Base-by-base conservation (phyloP, 176 grass and related monocot genomes). In the Otatea glauca region DNA sequence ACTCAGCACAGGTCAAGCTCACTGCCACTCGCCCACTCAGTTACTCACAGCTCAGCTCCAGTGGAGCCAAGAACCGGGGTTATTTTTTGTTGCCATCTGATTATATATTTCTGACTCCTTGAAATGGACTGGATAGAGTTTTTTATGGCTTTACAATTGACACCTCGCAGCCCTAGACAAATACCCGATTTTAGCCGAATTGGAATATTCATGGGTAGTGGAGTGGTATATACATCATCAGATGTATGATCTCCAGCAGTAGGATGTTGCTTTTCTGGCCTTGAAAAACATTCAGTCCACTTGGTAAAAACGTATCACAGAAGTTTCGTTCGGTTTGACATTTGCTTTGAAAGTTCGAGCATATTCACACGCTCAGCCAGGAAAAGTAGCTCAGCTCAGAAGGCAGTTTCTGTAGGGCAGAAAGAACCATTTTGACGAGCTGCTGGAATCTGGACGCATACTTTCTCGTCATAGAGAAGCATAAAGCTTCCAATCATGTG, bases 41-140 rank as follows among this genome's bases (percentile, higher is more conserved):
- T 78, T 81, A 13, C 63, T 27, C 76, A 88, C 76, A 88, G 88
- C 88, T 79, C 84, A 87, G 59, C 15, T 82, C 72, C 65, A 73
- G 56, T 72, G 65, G 10, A 77, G 14, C 45, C 74, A 18, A 53
- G 2, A 44, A 11, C 32, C 24, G 25, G 29, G 72, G 44, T 49
- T 35, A 0, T 7, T 29, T 60, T 27, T 48, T 24, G 69, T 66
- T 45, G 42, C 50, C 81, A 79, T 16, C 16, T 2, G 24, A 55
- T 1, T 7, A 38, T 29, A 45, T 2, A 4, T n/a, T 12, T 64
- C 34, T 3, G 32, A 12, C 6, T 9, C 3, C 63, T 8, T 55
- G 65, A 14, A 72, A 48, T 20, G 13, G 54, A 56, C 68, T 2
- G 44, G 77, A 76, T 25, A 37, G 13, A 41, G 35, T 29, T 25